Percentiles rank a stretch among this genome's conserved stretches.
Evolutionary conservation across 2,329 filamentous ascomycete species (phyloP).

Genomic region (Xylariaceae sp.): DNA sequence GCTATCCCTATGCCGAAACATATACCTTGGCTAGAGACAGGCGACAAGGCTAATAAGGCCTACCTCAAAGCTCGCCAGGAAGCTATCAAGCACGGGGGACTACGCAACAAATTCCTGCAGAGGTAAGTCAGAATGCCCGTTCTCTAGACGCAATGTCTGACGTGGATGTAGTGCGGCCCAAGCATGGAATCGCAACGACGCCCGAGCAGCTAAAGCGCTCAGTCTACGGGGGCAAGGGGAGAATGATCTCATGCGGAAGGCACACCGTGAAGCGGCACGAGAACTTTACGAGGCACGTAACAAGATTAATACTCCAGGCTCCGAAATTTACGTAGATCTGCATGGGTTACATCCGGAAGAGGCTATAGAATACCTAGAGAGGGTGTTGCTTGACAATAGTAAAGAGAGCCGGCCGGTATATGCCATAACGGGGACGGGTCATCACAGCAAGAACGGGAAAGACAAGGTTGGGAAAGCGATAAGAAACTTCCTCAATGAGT

Average conservation of each 20-base stretch:
- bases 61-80: constrained; percentile 94
- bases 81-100: constrained; percentile 93
- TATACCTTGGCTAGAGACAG: constrained; percentile 95
- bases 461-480: constrained; percentile 97
- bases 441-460: constrained; percentile 98
- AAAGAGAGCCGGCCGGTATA: constrained; percentile 75
- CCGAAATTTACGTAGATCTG: constrained; percentile 89
- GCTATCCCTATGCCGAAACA: constrained; percentile 85
- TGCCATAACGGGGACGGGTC: constrained; percentile 92
- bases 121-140: constrained; percentile 53
- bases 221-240: constrained; percentile 93
- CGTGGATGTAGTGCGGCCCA: constrained; percentile 69
- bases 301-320: constrained; percentile 53
- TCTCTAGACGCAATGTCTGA: constrained; percentile 9
- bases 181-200: constrained; percentile 98
- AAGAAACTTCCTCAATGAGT: constrained; percentile 86
- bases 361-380: constrained; percentile 89
- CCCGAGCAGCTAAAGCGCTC: constrained; percentile 89
- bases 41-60: constrained; percentile 82
- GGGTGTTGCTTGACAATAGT: constrained; percentile 78
- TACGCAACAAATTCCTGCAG: constrained; percentile 95
- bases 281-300: constrained; percentile 94
- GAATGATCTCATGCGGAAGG: constrained; percentile 95
- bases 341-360: constrained; percentile 99
- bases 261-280: constrained; percentile 87